Conservation (phyloP, 768 basidiomycete genomes). For the Dioszegia aurantiaca region DNA sequence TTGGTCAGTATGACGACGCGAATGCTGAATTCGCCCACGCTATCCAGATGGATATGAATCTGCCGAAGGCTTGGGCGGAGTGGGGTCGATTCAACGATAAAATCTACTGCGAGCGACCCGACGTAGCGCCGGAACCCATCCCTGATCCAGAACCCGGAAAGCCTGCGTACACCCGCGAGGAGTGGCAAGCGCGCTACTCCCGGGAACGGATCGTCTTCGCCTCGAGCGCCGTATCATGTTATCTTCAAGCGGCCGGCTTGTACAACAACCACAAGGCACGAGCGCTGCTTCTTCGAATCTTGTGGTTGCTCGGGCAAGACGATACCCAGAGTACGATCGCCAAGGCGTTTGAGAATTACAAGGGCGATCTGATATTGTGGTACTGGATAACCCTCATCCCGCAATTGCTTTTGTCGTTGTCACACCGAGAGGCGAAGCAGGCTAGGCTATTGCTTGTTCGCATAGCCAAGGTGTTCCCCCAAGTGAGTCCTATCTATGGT, state of each 20-base stretch:
- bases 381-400: slow-evolving; percentile 98
- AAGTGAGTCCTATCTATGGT: slow-evolving; percentile 58
- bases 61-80: slow-evolving; percentile 97
- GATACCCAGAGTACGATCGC: slow-evolving; percentile 58
- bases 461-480: slow-evolving; percentile 86
- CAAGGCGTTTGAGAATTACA: slow-evolving; percentile 77
- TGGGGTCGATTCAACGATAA: slow-evolving; percentile 94
- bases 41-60: slow-evolving; percentile 88
- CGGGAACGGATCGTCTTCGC: slow-evolving; percentile 59
- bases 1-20: slow-evolving; percentile 81
- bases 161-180: slow-evolving; percentile 38
- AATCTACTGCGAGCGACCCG: slow-evolving; percentile 81
- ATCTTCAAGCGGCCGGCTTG: slow-evolving; percentile 91
- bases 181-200: slow-evolving; percentile 39
- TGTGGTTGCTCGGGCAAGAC: slow-evolving; percentile 96
- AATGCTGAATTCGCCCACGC: slow-evolving; percentile 89
- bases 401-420: slow-evolving; percentile 83
- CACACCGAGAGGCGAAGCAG: slow-evolving; percentile 87
- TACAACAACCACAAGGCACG: slow-evolving; percentile 93
- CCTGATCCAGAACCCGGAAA: slow-evolving; percentile 49
- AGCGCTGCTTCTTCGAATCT: slow-evolving; percentile 80
- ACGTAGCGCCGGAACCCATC: slow-evolving; percentile 34
- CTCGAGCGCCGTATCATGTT: slow-evolving; percentile 91
- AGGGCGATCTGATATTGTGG: slow-evolving; percentile 95
- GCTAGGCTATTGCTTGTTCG: slow-evolving; percentile 83